Percentiles rank a stretch among this genome's conserved stretches.
These are phyloP conservation scores for Trichoderma endophyticum DNA, from an alignment of 2,329 filamentous ascomycete species.

Conservation along the genomic window DNA sequence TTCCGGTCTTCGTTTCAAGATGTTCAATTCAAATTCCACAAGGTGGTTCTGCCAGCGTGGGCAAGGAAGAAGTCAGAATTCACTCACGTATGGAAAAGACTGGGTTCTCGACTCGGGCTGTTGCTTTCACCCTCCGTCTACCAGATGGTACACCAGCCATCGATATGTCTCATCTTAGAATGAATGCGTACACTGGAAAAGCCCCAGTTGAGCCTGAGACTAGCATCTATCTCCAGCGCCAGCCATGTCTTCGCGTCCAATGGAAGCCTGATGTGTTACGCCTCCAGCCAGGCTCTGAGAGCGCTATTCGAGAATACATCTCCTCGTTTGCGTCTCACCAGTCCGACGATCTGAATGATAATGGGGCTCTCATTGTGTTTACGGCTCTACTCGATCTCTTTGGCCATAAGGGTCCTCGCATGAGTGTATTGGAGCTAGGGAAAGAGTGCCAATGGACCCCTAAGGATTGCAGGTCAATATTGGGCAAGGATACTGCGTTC, in stretches of 20 bases:
- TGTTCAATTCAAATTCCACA: background rate
- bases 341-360: constrained; percentile 7
- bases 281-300: background rate
- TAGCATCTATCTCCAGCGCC: constrained; percentile 7
- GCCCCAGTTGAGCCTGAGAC: background rate
- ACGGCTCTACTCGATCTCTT: background rate
- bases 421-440: constrained; percentile 3
- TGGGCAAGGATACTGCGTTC: constrained; percentile 10
- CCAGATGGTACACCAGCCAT: background rate
- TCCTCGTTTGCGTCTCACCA: background rate
- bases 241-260: background rate
- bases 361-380: background rate
- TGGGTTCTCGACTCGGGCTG: background rate
- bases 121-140: constrained; percentile 3
- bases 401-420: constrained; percentile 5
- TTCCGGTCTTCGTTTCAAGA: background rate
- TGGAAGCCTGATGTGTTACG: constrained; percentile 11
- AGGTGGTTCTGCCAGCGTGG: background rate
- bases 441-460: background rate
- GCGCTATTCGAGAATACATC: background rate
- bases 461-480: background rate
- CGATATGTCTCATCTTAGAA: background rate
- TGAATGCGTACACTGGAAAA: constrained; percentile 6
- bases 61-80: background rate
- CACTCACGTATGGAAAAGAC: constrained; percentile 10